Percentiles rank a stretch among this genome's conserved stretches.
These are phyloP conservation scores for Ormosia emarginata DNA, from an alignment of 306 rosid genomes.

Conservation along the genomic window DNA sequence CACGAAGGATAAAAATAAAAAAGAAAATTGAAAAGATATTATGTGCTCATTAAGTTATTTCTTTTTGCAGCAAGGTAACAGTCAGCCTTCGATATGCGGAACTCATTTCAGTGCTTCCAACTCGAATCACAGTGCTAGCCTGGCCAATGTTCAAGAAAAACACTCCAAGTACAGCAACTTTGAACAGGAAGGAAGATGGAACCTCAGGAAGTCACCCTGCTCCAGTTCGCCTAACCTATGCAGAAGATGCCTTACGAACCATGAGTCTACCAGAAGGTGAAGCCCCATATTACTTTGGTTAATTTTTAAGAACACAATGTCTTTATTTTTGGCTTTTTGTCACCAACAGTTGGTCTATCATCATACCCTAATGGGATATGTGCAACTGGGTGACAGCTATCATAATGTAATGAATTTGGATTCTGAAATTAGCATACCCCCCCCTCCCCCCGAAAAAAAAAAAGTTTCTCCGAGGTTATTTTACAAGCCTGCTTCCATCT, in stretches of 20 bases:
- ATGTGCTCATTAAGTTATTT: constrained; percentile 31
- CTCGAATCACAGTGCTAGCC: constrained; percentile 65
- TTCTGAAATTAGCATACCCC: not conserved
- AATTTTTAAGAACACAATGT: not conserved
- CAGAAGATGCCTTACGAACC: constrained; percentile 84
- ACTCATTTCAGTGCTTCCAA: constrained; percentile 72
- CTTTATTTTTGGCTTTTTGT: not conserved
- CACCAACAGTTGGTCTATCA: not conserved
- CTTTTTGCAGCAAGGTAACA: constrained; percentile 77
- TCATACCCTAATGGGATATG: not conserved
- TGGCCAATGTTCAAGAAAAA: constrained; percentile 68
- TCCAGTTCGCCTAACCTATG: constrained; percentile 71
- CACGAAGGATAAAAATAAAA: not conserved
- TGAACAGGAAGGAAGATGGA: constrained; percentile 63
- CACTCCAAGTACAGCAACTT: constrained; percentile 25
- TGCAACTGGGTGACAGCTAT: not conserved
- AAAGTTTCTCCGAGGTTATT: not conserved
- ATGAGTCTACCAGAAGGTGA: constrained; percentile 90
- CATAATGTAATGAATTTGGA: not conserved
- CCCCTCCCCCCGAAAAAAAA: too few species aligned
- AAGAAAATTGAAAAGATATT: not conserved
- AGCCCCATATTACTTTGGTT: constrained; percentile 21
- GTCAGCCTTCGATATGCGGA: constrained; percentile 80
- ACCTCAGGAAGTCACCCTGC: constrained; percentile 37
- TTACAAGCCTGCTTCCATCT: constrained; percentile 5